Base-by-base conservation (phyloP, 495 filamentous ascomycete genomes). In the Aspergillus campestris region DNA sequence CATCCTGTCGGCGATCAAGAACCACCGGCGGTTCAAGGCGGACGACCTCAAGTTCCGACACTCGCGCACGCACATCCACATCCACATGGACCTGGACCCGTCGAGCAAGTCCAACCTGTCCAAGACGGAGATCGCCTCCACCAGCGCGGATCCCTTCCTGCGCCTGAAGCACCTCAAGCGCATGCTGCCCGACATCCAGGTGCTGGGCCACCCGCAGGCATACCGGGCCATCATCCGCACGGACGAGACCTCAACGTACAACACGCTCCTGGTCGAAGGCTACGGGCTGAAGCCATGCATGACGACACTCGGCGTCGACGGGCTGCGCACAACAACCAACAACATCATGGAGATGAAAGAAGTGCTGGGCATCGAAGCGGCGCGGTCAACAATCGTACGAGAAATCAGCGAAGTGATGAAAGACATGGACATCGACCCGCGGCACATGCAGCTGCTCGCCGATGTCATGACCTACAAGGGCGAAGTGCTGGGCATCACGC, bases 391-490 rank as follows among this genome's bases (percentile, higher is more conserved):
- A 10, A 94, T 95, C 56, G 78, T 89, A 35, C 69, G 66, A 12
- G 89, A 95, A 69, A 94, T 95, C 57, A 66, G 70, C 40, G 62
- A 62, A 14, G 89, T 95, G 58, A 95, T 95, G 89, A 78, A 73
- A 37, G 79, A 81, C 57, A 96, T 98, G 92, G 80, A 81, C 67
- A 96, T 98, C 53, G 92, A 98, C 71, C 92, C 92, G 27, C 85
- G 94, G 30, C 92, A 98, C 74, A 96, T 98, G 90, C 86, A 96
- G 61, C 79, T 98, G 7, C 77, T 98, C 11, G 91, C 92, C n/a
- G 94, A 98, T 48, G 89, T 96, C 31, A 98, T 98, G 92, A 98
- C 92, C 6, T 97, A 91, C 75, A 95, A 94, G 67, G 92, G 92
- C 38, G 91, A 97, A 50, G 86, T 97, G 0, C 78, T 95, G n/a